Evolutionary conservation across 108 stramenopile species (phyloP).

Genomic region (Mediolabrus comicus): DNA sequence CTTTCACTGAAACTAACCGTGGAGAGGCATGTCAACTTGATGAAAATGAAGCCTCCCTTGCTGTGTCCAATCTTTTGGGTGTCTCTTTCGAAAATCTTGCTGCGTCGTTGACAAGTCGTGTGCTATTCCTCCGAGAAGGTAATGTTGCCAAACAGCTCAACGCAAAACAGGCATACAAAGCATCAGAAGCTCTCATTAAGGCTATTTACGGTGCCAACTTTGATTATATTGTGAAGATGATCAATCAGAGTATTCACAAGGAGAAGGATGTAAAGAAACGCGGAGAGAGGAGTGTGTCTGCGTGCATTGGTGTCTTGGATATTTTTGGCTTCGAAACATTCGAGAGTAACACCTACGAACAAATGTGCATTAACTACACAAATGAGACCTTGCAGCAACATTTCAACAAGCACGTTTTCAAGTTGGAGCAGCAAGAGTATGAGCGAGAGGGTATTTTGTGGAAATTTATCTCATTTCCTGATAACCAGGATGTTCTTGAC

Average conservation of each 20-base stretch:
- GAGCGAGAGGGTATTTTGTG: constrained; percentile 91
- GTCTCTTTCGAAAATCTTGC: constrained; percentile 44
- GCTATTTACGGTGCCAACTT: constrained; percentile 85
- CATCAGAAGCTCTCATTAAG: constrained; percentile 89
- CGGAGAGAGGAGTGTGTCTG: constrained; percentile 39
- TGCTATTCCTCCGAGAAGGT: constrained; percentile 47
- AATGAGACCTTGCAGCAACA: constrained; percentile 94
- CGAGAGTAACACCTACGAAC: constrained; percentile 84
- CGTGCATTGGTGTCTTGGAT: constrained; percentile 92
- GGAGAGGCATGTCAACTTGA: constrained; percentile 49
- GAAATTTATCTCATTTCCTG: constrained; percentile 86
- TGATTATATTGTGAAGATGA: constrained; percentile 59
- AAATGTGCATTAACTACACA: constrained; percentile 93
- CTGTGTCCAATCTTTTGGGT: constrained; percentile 69
- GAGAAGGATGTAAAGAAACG: constrained; percentile 33
- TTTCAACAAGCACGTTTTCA: constrained; percentile 91
- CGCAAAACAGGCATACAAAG: constrained; percentile 66
- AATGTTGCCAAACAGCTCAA: constrained; percentile 52
- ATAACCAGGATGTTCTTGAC: constrained; percentile 91
- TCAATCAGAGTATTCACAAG: constrained; percentile 51
- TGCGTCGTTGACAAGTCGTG: constrained; percentile 61
- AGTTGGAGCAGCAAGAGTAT: constrained; percentile 89
- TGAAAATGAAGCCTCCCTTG: constrained; percentile 39
- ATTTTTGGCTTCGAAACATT: constrained; percentile 98
- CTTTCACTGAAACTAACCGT: constrained; percentile 51